Evolutionary conservation across 495 filamentous ascomycete species (phyloP).

Genomic region (Sordaria brevicollis): DNA sequence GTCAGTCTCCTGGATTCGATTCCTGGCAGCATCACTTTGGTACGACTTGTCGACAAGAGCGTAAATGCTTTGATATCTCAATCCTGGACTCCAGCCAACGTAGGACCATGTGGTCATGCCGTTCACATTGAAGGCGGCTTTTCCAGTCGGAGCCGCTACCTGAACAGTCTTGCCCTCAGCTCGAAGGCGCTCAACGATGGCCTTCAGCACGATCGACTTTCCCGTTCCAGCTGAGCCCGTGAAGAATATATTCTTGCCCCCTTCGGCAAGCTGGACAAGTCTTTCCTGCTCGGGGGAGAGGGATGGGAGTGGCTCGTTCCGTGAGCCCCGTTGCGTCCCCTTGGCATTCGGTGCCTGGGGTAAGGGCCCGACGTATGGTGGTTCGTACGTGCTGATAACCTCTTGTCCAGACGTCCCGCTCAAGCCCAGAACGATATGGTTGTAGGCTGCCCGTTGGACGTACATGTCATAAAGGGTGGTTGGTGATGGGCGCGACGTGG

Average conservation of each 20-base stretch:
- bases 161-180: constrained; percentile 26
- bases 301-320: neutral
- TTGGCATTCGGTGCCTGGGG: neutral
- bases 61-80: constrained; percentile 12
- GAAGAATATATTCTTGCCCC: constrained; percentile 47
- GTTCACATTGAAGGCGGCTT: constrained; percentile 41
- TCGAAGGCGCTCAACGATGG: constrained; percentile 29
- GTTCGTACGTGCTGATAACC: constrained; percentile 9
- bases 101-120: constrained; percentile 46
- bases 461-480: neutral
- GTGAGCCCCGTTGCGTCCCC: too few species aligned
- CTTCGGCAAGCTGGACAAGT: constrained; percentile 38
- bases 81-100: constrained; percentile 40
- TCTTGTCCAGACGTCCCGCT: neutral
- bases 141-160: constrained; percentile 48
- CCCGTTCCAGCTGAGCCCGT: constrained; percentile 53
- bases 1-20: constrained; percentile 27
- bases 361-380: constrained; percentile 1
- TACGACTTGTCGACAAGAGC: neutral
- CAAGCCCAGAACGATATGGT: neutral
- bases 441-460: neutral
- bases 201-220: constrained; percentile 47
- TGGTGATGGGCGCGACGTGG: neutral
- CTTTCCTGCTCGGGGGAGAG: constrained; percentile 37
- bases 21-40: neutral